These are phyloP conservation scores for Mycena rosella DNA, from an alignment of 768 basidiomycete genomes.

Conservation along the genomic window DNA sequence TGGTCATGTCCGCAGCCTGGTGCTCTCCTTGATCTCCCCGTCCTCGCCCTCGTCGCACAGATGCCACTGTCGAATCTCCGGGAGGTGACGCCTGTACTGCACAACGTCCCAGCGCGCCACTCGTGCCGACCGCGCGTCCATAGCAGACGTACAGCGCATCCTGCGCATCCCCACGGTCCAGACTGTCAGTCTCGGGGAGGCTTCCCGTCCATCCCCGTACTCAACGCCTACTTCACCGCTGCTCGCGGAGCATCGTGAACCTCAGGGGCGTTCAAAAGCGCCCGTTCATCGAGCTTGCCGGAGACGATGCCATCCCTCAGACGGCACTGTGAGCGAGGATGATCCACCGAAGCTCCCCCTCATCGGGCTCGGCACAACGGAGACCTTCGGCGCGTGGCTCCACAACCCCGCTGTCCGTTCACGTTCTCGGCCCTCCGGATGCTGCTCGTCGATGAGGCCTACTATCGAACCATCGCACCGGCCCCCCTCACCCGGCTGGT, in stretches of 20 bases:
- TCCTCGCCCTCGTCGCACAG: not conserved
- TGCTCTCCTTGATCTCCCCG: not conserved
- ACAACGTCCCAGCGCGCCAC: not conserved
- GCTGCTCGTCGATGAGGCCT: not conserved
- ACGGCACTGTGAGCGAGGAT: not conserved
- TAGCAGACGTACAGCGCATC: not conserved
- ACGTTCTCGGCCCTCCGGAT: not conserved
- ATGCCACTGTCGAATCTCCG: not conserved
- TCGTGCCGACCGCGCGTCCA: not conserved
- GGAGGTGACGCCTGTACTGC: not conserved
- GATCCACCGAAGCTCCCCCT: not conserved
- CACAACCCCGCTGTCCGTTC: not conserved
- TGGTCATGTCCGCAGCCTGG: not conserved
- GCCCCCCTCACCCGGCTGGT: not conserved
- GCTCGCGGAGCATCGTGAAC: not conserved
- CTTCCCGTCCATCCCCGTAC: not conserved
- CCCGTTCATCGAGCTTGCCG: not conserved
- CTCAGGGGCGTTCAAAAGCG: not conserved
- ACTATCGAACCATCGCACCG: not conserved
- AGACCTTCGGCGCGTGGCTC: not conserved
- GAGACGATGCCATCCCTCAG: not conserved
- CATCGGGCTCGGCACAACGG: not conserved
- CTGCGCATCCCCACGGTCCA: not conserved
- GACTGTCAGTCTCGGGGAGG: not conserved
- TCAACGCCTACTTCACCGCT: not conserved